Percentiles rank a stretch among this genome's conserved stretches.
Conservation (phyloP, 441 rosid genomes). For the Mallotus japonicus region DNA sequence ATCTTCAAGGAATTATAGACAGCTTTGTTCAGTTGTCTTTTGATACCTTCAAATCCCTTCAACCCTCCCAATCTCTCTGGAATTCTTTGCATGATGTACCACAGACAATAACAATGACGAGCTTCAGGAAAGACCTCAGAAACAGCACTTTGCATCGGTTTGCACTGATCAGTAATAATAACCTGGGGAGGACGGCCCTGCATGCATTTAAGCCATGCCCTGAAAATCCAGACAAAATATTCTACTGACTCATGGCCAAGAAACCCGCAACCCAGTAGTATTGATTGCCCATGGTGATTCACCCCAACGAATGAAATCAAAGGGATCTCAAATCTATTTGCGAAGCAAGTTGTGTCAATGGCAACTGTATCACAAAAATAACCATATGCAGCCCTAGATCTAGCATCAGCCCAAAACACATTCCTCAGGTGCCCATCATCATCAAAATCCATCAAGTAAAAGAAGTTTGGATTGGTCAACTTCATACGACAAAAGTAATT, state of each 20-base stretch:
- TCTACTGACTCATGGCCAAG: constrained; percentile 47
- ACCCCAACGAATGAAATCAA: constrained; percentile 45
- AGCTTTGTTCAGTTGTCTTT: constrained; percentile 33
- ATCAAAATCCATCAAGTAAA: constrained; percentile 49
- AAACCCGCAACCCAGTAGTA: constrained; percentile 51
- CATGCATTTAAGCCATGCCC: constrained; percentile 57
- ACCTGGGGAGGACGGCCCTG: constrained; percentile 40
- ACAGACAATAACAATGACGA: constrained; percentile 37
- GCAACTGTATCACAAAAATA: constrained; percentile 41
- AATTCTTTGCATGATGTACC: constrained; percentile 47
- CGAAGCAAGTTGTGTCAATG: constrained; percentile 42
- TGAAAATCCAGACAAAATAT: constrained; percentile 48
- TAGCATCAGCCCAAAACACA: constrained; percentile 49
- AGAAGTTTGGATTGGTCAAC: constrained; percentile 51
- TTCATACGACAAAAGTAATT: constrained; percentile 54
- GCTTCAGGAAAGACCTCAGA: constrained; percentile 47
- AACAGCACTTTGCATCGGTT: constrained; percentile 41
- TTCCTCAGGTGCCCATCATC: constrained; percentile 41
- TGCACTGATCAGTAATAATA: constrained; percentile 46
- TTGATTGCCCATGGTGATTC: constrained; percentile 49
- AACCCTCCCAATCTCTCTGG: constrained; percentile 50
- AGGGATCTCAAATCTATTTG: constrained; percentile 46
- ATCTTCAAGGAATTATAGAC: constrained; percentile 43
- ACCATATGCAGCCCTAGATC: constrained; percentile 38
- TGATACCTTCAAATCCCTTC: constrained; percentile 44